Evolutionary conservation across 352 stramenopile genomes (phyloP).

Genomic region (Blastocystis sp.): DNA sequence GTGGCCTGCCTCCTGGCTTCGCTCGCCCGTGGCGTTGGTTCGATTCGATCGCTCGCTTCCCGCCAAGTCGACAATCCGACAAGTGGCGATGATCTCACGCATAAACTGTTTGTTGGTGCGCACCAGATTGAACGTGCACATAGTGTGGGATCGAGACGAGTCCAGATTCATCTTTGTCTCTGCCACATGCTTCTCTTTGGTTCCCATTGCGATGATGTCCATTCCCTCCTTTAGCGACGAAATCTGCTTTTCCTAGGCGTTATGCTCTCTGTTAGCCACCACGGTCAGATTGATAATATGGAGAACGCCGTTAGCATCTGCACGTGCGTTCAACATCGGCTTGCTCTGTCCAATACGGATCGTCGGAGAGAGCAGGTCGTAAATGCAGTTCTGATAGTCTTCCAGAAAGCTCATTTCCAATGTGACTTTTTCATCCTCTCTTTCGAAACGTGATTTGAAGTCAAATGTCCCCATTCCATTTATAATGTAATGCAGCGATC

Average conservation of each 20-base stretch:
- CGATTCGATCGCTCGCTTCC: constrained; percentile 74
- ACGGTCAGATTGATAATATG: constrained; percentile 11
- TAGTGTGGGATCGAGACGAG: constrained; percentile 27
- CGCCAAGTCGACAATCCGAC: constrained; percentile 72
- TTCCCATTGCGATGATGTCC: constrained; percentile 9
- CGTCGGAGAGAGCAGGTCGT: constrained; percentile 35
- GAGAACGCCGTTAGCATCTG: constrained; percentile 13
- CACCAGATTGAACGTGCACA: constrained; percentile 36
- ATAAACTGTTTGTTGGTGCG: background rate
- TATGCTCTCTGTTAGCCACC: background rate
- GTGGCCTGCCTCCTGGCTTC: background rate
- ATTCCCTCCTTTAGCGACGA: background rate
- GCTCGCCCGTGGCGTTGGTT: constrained; percentile 66
- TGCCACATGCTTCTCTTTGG: constrained; percentile 37
- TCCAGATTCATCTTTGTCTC: constrained; percentile 48
- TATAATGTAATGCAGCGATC: constrained; percentile 26
- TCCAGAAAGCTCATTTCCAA: constrained; percentile 57
- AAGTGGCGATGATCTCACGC: constrained; percentile 19
- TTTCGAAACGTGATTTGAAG: background rate
- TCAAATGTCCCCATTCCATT: constrained; percentile 9
- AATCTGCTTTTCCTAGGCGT: constrained; percentile 3
- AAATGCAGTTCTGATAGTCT: constrained; percentile 51
- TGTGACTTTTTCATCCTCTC: background rate
- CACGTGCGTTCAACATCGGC: background rate
- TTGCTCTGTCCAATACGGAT: background rate